These are phyloP conservation scores for Blumeriella jaapii DNA, from an alignment of 2,329 filamentous ascomycete genomes.

Conservation along the genomic window DNA sequence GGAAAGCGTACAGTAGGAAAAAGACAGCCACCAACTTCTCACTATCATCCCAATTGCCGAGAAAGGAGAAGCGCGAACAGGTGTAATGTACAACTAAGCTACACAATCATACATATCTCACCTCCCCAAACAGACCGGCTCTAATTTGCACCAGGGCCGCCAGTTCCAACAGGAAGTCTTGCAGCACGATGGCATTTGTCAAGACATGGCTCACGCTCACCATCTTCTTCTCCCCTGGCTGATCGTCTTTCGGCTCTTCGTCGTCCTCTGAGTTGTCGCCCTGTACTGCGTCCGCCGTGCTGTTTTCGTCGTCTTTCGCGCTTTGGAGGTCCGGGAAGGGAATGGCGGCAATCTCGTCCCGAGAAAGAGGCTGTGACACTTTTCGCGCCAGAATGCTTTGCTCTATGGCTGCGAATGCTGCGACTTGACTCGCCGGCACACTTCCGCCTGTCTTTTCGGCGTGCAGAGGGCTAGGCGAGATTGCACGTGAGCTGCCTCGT, in stretches of 20 bases:
- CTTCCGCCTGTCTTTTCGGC: constrained; percentile 9
- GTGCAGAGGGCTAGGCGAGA: constrained; percentile 19
- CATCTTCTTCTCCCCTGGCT: constrained; percentile 23
- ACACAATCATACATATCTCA: constrained; percentile 40
- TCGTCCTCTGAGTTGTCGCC: constrained; percentile 8
- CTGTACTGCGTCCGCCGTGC: constrained; percentile 8
- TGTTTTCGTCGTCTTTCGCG: constrained; percentile 27
- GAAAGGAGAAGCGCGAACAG: not conserved
- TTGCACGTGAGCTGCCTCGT: constrained; percentile 19
- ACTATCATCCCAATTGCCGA: too few relatives aligned
- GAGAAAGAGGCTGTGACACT: constrained; percentile 36
- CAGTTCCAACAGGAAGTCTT: constrained; percentile 70
- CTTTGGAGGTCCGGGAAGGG: constrained; percentile 31
- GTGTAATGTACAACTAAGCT: too few relatives aligned
- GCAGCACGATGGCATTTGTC: constrained; percentile 68
- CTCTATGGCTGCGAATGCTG: constrained; percentile 52
- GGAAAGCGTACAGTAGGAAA: too few relatives aligned
- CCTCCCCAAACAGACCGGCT: constrained; percentile 65
- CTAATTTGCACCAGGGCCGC: constrained; percentile 64
- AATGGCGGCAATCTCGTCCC: constrained; percentile 33
- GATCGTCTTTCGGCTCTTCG: constrained; percentile 18
- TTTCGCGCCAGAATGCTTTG: constrained; percentile 47
- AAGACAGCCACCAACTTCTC: too few relatives aligned
- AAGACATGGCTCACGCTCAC: constrained; percentile 67
- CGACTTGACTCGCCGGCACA: constrained; percentile 36